Percentiles rank a stretch among this genome's conserved stretches.
Evolutionary conservation across 305 asterid genomes (phyloP).

Genomic region (Fraxinus floribunda): DNA sequence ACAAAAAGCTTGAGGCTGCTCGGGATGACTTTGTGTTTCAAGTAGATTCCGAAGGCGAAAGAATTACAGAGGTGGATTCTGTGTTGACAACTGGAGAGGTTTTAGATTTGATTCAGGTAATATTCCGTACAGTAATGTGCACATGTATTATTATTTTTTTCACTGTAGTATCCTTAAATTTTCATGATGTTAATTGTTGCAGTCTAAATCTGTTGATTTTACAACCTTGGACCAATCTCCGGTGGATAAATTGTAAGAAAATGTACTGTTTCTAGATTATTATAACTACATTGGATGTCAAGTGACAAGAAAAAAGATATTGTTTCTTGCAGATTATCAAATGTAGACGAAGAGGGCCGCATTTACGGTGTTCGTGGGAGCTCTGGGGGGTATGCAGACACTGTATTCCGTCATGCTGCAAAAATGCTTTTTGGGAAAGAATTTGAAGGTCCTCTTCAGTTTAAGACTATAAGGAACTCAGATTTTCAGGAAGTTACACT

Average conservation of each 20-base stretch:
- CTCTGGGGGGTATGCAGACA: constrained; percentile 96
- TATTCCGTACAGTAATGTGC: constrained; percentile 17
- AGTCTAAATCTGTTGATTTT: constrained; percentile 72
- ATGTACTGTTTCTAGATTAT: constrained; percentile 17
- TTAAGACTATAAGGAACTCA: constrained; percentile 69
- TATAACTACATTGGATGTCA: constrained; percentile 1
- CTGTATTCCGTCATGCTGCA: constrained; percentile 74
- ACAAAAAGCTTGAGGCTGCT: constrained; percentile 95
- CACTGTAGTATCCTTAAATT: neutral
- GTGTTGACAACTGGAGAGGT: constrained; percentile 93
- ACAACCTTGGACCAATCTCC: constrained; percentile 75
- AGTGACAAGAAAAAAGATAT: constrained; percentile 14
- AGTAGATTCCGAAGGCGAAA: constrained; percentile 53
- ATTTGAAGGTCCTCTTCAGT: constrained; percentile 66
- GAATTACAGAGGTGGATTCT: constrained; percentile 81
- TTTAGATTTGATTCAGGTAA: constrained; percentile 82
- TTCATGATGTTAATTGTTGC: constrained; percentile 31
- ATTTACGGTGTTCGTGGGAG: constrained; percentile 78
- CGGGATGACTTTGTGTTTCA: constrained; percentile 87
- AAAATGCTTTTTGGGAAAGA: constrained; percentile 62
- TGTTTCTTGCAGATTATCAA: constrained; percentile 53
- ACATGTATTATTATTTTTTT: neutral
- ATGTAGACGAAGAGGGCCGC: constrained; percentile 60
- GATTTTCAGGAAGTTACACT: constrained; percentile 85
- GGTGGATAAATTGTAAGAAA: constrained; percentile 71